Conservation (phyloP, 1,284 basidiomycete genomes). For the Phellinidium pouzarii region DNA sequence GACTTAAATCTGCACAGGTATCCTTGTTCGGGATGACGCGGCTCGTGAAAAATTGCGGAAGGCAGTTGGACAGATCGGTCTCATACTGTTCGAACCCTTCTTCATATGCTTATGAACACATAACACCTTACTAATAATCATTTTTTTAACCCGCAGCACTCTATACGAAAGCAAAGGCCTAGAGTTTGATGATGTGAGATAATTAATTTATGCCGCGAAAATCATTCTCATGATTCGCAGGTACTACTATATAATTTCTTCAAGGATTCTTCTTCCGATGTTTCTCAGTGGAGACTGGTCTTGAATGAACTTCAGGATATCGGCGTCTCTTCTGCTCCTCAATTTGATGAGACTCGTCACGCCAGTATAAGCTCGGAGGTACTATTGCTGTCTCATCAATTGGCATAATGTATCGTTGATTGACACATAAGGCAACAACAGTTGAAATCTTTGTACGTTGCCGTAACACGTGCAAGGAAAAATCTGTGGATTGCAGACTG, state of each 20-base stretch:
- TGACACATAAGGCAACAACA: conserved; percentile 24
- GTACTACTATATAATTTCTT: conserved; percentile 71
- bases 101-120: background rate
- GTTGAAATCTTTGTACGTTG: conserved; percentile 66
- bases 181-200: conserved; percentile 61
- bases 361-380: conserved; percentile 57
- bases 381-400: conserved; percentile 1
- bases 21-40: conserved; percentile 57
- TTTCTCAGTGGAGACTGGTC: conserved; percentile 53
- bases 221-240: conserved; percentile 29
- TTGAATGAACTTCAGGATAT: conserved; percentile 27
- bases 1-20: conserved; percentile 36
- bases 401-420: conserved; percentile 7
- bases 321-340: conserved; percentile 32
- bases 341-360: conserved; percentile 47
- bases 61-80: conserved; percentile 52
- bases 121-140: background rate
- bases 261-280: conserved; percentile 47
- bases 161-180: conserved; percentile 70
- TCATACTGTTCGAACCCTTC: conserved; percentile 47
- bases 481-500: conserved; percentile 63
- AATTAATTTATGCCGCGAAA: background rate
- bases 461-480: conserved; percentile 60
- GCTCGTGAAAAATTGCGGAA: conserved; percentile 44
- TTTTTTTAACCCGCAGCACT: conserved; percentile 38